Base-by-base conservation (phyloP, 2,329 filamentous ascomycete species). In the Diaporthe aspalathi region DNA sequence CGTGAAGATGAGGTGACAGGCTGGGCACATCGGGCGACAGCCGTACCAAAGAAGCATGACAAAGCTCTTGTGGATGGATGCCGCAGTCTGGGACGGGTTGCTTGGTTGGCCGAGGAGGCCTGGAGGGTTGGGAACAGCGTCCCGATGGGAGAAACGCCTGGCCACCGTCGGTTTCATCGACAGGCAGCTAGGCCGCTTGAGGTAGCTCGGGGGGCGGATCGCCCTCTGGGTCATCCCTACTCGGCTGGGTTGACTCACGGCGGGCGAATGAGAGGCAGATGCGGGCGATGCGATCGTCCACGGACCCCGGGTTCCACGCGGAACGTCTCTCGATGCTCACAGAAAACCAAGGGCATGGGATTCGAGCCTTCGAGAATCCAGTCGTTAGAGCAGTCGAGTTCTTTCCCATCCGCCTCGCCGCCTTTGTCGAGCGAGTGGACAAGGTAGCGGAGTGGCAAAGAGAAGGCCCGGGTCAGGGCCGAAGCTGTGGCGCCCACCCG, bases 141-240 rank as follows among this genome's bases (percentile, higher is more conserved):
- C n/a, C 70, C 67, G 70, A 70, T 72, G 43, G 70, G 67, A 68
- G 67, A 60, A 60, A 68, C 32, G 47, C 60, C 32, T 65, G 66
- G 67, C 53, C 45, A 49, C 67, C 35, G 71, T 32, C 68, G 52
- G 71, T 72, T 72, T 72, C 71, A 72, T 67, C 68, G 50, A 63
- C 71, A 38, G 62, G 45, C 16, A 54, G 53, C 53, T 60, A 68
- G 53, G 53, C 67, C 53, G 56, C 29, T 60, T 50, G 67, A 60
- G 67, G 53, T 60, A 40, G 45, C 43, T 60, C 17, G 43, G 52
- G 53, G 5, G 35, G 60, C 45, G 60, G 67, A 57, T 68, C 38
- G 14, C 47, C 43, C 29, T 53, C 43, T 68, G 32, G 53, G 24
- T 43, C 67, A 40, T 49, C 52, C 66, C 53, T 57, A 53, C 35